These are phyloP conservation scores for Barbarea vulgaris DNA, from an alignment of 345 rosid species.

Conservation along the genomic window DNA sequence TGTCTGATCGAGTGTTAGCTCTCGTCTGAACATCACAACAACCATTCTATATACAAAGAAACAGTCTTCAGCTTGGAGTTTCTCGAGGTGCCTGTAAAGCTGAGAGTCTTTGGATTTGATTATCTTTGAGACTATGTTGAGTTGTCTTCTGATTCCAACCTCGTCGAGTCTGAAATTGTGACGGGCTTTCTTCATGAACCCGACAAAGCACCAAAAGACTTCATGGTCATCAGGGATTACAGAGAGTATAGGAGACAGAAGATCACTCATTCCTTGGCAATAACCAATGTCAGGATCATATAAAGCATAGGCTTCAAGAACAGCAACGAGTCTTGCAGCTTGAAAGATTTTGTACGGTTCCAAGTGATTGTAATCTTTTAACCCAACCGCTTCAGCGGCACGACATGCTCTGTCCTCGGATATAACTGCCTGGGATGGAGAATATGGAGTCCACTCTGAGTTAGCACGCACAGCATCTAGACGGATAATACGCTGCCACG, in stretches of 20 bases:
- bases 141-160: conserved; percentile 90
- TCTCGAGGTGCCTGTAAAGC: conserved; percentile 82
- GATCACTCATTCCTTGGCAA: conserved; percentile 99
- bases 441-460: conserved; percentile 72
- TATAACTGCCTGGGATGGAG: conserved; percentile 63
- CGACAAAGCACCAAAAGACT: conserved; percentile 97
- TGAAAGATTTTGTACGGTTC: conserved; percentile 86
- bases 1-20: conserved; percentile 88
- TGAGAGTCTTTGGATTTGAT: conserved; percentile 86
- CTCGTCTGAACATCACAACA: conserved; percentile 90
- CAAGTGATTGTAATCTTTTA: conserved; percentile 81
- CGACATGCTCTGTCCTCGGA: conserved; percentile 69
- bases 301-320: conserved; percentile 93
- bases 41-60: conserved; percentile 99
- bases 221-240: conserved; percentile 85
- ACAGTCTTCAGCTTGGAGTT: conserved; percentile 96
- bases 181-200: conserved; percentile 95
- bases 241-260: conserved; percentile 83
- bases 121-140: conserved; percentile 86
- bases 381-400: conserved; percentile 80
- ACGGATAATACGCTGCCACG: conserved; percentile 97
- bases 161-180: conserved; percentile 97
- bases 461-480: conserved; percentile 95
- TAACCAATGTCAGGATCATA: conserved; percentile 95
- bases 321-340: conserved; percentile 88